Base-by-base conservation (phyloP, 192 early-diverging fungal species). In the Coemansia furcata region DNA sequence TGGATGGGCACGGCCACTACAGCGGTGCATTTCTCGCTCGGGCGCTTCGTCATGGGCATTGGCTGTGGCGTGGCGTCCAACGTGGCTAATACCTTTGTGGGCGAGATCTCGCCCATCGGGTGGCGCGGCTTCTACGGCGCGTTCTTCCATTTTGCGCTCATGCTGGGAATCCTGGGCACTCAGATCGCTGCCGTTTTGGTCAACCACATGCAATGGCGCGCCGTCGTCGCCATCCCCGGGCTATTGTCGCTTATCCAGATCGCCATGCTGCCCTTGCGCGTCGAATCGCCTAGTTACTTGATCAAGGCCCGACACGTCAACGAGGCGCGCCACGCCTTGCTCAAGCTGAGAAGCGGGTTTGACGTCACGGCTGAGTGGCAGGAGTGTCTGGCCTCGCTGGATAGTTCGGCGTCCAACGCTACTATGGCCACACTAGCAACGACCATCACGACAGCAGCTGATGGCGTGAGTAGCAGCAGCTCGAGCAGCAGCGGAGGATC, bases 241-340 rank as follows among this genome's bases (percentile, higher is more conserved):
- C 54, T 86, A 12, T 80, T 90, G 8, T 76, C 87, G 7, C 70
- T 91, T 8, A 5, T 87, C 2, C 92, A 93, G 64, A 80, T 87
- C 65, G 65, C 72, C 0, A 43, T 86, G 58, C 76, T 92, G 9
- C 85, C 86, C 8, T 78, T 89, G 36, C 87, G 86, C 60, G 86
- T 89, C 67, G 86, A 89, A 68, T 87, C 85, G 38, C 92, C 90
- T 8, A 85, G 86, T 54, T 93, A 88, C 84, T 72, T 93, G 60
- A 74, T 86, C 36, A 74, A 84, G 37, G 67, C 84, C 23, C 83
- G 85, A 30, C 84, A 86, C 14, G 67, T 86, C 17, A 74, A 78
- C 50, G 90, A 92, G 32, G 85, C 88, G 39, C 80, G 86, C 26
- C 76, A 86, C 49, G 87, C 89, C 38, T 76, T 93, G 49, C 65